Evolutionary conservation across 1,139 yeast genomes (phyloP).

Genomic region (Kodamaea ohmeri): DNA sequence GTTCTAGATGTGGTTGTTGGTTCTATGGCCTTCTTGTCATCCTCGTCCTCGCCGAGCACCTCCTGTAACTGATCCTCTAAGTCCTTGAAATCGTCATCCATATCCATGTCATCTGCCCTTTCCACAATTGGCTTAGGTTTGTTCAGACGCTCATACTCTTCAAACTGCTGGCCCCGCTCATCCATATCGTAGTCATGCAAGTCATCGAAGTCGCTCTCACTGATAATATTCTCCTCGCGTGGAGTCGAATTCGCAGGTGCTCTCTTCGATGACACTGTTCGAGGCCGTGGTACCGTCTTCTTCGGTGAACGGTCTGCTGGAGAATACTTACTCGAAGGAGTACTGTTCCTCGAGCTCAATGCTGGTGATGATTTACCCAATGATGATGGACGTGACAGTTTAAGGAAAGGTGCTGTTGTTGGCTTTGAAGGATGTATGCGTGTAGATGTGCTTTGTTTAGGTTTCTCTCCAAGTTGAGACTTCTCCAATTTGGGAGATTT

Average conservation of each 20-base stretch:
- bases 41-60: slow-evolving; percentile 33
- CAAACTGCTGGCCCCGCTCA: slow-evolving; percentile 13
- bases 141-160: slow-evolving; percentile 8
- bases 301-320: slow-evolving; percentile 1
- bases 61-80: slow-evolving; percentile 46
- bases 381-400: not conserved
- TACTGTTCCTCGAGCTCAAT: no score
- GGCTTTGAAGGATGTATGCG: not conserved
- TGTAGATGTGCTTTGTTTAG: not conserved
- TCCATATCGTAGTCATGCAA: slow-evolving; percentile 24
- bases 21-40: slow-evolving; percentile 2
- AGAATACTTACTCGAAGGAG: no score
- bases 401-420: not conserved
- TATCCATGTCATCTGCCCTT: slow-evolving; percentile 19
- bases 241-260: slow-evolving; percentile 19
- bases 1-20: slow-evolving; percentile 5
- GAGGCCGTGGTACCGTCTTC: slow-evolving; percentile 1
- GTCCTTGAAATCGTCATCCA: slow-evolving; percentile 45
- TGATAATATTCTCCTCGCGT: slow-evolving; percentile 28
- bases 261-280: slow-evolving; percentile 16
- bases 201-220: slow-evolving; percentile 40
- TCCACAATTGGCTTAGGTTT: slow-evolving; percentile 14
- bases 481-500: no score
- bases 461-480: not conserved
- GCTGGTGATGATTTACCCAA: not conserved